Base-by-base conservation (phyloP, 192 early-diverging fungal species). In the Podila epicladia region DNA sequence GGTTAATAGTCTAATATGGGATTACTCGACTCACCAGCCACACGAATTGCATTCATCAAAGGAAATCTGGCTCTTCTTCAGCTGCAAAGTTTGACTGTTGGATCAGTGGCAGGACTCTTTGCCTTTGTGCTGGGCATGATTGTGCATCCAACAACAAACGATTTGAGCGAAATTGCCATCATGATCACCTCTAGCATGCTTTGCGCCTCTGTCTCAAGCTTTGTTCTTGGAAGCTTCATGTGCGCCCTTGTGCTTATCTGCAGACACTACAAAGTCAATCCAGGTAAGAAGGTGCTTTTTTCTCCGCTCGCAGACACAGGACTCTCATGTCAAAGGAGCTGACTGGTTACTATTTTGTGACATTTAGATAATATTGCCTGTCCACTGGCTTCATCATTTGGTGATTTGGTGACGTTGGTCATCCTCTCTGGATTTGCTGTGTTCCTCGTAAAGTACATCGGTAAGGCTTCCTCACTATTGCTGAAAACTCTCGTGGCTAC, bases 11-110 rank as follows among this genome's bases (percentile, higher is more conserved):
- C 91, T 3, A 93, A 94, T 62, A 73, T 92, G 75, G 94, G 94
- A 9, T 78, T 86, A 35, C 85, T 95, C 28, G 90, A 92, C 62
- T 65, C 72, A 65, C 84, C 80, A 11, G 31, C 76, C 0, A 86
- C 87, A 7, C 74, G 91, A 2, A 84, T 88, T 51, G 58, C 75
- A n/a, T 82, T 94, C 9, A 83, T 95, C 38, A 82, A 83, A 64
- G 93, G 94, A 20, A 96, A 97, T 59, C 73, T 95, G 58, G 89
- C 89, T 13, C 82, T 97, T 5, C 76, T 96, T n/a, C 90, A 95
- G 41, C 83, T 95, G 29, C 95, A 97, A 69, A 84, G 91, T 9
- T 79, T 91, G 29, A 83, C 91, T 11, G 92, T 94, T 4, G 92
- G 92, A 22, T 86, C 89, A 4, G 73, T 92, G n/a, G 93, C 94